Percentiles rank a stretch among this genome's conserved stretches.
phyloP scores from a whole-genome alignment of 1,139 yeast species.

The Saccharomyces hybrid region DNA sequence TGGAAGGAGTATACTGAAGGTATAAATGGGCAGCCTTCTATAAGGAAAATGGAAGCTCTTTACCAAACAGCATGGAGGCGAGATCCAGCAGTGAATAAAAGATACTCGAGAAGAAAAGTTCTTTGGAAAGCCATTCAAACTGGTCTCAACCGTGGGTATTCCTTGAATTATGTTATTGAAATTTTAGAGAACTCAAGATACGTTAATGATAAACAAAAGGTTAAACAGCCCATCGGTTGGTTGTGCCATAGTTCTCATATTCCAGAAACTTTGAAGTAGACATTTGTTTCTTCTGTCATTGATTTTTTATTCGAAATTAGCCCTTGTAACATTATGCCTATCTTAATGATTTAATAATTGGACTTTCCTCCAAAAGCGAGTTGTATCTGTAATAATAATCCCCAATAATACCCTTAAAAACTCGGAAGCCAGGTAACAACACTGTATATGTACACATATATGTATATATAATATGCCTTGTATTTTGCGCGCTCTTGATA shows the following conservation, averaged over 20 bases:
- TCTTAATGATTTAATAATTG: neutral
- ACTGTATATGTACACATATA: neutral
- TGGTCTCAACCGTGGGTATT: constrained; percentile 32
- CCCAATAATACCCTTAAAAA: neutral
- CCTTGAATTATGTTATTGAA: constrained; percentile 31
- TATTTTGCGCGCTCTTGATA: neutral
- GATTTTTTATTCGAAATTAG: neutral
- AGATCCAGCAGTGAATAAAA: constrained; percentile 36
- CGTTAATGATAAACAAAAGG: constrained; percentile 30
- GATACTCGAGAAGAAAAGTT: constrained; percentile 36
- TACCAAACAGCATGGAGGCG: constrained; percentile 38
- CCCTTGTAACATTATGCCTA: neutral
- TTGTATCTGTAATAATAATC: neutral
- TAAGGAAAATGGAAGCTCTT: constrained; percentile 33
- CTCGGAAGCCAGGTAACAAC: neutral
- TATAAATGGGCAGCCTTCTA: constrained; percentile 34
- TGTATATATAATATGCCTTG: neutral
- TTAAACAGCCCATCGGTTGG: constrained; percentile 39
- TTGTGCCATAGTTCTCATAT: constrained; percentile 33
- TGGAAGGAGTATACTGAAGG: constrained; percentile 39
- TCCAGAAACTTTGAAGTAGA: constrained; percentile 23
- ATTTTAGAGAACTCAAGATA: constrained; percentile 33
- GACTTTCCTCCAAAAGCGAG: neutral
- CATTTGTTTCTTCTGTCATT: neutral
- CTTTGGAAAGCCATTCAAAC: constrained; percentile 36